Evolutionary conservation across 176 grass and related monocot genomes (phyloP), one percentile per base, ranked within the genome.

Genomic region (Hsuehochloa calcarea): DNA sequence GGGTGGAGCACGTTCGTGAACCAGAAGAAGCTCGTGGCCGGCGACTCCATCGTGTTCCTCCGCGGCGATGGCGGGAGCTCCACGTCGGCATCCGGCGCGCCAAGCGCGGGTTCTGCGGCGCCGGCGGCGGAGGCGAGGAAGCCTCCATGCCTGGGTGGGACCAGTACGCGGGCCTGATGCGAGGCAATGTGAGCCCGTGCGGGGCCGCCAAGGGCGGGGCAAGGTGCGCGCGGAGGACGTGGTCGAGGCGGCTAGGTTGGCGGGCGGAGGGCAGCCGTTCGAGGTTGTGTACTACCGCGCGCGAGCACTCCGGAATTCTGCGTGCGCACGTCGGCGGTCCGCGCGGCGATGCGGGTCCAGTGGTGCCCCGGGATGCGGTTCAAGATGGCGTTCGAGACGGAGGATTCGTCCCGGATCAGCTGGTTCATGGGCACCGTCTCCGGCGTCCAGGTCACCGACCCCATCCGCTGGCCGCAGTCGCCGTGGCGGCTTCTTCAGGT

Each of bases 1-100:
- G 96, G 96, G 15, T 99, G 96, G 96, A 96, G 96, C 88, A 90
- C 86, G 22, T 99, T 99, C 74, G 96, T 99, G 26, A 96, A 96
- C 89, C 87, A 91, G 39, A 99, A 99, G 93, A 96, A 92, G 72
- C 96, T 99, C 58, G 86, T 99, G 22, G 91, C 91, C 0, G 96
- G 96, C 5, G 93, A 99, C 77, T 96, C 93, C 31, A 94, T 94
- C 60, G 93, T 99, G 23, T 96, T 99, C 74, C 85, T 99, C 75
- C 88, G 90, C 69, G 87, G 92, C 26, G 91, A 92, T 40, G 75
- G 54, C 46, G 96, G 93, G 93, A 96, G 65, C 88, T 99, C 25
- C 89, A 92, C 78, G 86, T 99, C 37, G 96, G 96, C 58, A 96
- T 99, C 81, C 69, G 96, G 9, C 93, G 96, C 23, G 90, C 91